Evolutionary conservation across 1,284 basidiomycete genomes (phyloP).

Genomic region (Tausonia pullulans): DNA sequence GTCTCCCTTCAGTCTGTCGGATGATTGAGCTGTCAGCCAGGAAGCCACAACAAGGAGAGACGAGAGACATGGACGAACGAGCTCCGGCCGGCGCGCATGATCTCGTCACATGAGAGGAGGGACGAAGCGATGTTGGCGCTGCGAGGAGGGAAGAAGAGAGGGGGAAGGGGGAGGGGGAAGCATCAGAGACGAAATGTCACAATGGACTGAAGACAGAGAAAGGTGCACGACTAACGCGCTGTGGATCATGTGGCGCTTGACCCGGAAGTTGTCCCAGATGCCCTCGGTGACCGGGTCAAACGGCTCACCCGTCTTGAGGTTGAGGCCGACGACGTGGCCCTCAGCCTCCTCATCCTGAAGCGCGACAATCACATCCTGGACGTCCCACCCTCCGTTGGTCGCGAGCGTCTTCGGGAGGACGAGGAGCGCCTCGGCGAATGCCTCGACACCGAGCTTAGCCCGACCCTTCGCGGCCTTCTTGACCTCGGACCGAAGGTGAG

Average conservation of each 20-base stretch:
- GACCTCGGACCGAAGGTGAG: constrained; percentile 58
- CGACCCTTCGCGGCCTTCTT: constrained; percentile 90
- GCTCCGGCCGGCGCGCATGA: constrained; percentile 77
- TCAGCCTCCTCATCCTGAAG: constrained; percentile 91
- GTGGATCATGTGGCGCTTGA: constrained; percentile 97
- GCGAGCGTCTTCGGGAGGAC: constrained; percentile 96
- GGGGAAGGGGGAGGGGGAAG: constrained; percentile 2
- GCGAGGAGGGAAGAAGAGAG: constrained; percentile 17
- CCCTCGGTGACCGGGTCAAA: constrained; percentile 92
- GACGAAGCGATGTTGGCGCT: constrained; percentile 98
- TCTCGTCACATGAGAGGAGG: constrained; percentile 89
- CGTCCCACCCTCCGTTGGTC: constrained; percentile 92
- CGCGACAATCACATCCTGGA: constrained; percentile 86
- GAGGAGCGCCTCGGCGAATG: constrained; percentile 88
- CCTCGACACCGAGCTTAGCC: constrained; percentile 93
- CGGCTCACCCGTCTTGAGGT: constrained; percentile 87
- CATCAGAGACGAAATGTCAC: background rate
- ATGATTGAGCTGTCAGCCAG: background rate
- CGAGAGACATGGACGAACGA: background rate
- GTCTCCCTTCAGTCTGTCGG: constrained; percentile 3
- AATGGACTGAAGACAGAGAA: background rate
- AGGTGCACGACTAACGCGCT: constrained; percentile 54
- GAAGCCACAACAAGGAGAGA: background rate
- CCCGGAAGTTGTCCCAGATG: constrained; percentile 98
- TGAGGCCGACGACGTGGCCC: constrained; percentile 79